Evolutionary conservation across 176 grass and related monocot genomes (phyloP), one percentile per base, ranked within the genome.

Genomic region (Juncus effusus): DNA sequence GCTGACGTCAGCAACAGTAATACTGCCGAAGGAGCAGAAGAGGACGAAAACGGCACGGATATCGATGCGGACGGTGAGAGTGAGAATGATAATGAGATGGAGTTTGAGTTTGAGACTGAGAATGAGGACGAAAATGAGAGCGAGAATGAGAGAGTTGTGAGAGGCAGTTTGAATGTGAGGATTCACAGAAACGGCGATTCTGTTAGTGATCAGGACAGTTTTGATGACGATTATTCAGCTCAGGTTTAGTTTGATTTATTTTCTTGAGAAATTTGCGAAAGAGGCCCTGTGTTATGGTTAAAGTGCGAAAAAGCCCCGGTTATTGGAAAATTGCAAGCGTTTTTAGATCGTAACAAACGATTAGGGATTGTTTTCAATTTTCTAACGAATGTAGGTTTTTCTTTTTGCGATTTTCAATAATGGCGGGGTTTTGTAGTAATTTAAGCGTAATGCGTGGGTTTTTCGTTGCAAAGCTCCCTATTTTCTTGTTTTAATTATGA

Each of bases 81-180:
- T 28, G 19, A 99, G 76, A 80, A 74, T 76, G 83, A 99, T 58
- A 80, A 99, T 40, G 94, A 93, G 69, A 99, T 93, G 85, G 94
- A 99, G 47, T 66, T 93, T 56, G 94, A 99, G 58, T 93, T 93
- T 52, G 88, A 93, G n/a, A 86, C 88, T 47, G 44, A 47, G 4
- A 9, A 95, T 54, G 94, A 93, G 82, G 77, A 63, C 50, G 38
- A 12, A 42, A 54, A 51, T 58, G 52, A 4, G 3, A 82, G 59
- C 47, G 82, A 86, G 6, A 89, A 79, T 65, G 93, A 92, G 67
- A 76, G 75, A 52, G 63, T 86, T 3, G 52, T 89, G 69, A 66
- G 47, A 7, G 77, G 85, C 51, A 89, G 85, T 77, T 86, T 89
- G 69, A 91, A 79, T 74, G 73, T 92, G 52, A 77, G 59, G 67